Base-by-base conservation (phyloP, 805 yeast genomes). In the Lipomyces lipofer region DNA sequence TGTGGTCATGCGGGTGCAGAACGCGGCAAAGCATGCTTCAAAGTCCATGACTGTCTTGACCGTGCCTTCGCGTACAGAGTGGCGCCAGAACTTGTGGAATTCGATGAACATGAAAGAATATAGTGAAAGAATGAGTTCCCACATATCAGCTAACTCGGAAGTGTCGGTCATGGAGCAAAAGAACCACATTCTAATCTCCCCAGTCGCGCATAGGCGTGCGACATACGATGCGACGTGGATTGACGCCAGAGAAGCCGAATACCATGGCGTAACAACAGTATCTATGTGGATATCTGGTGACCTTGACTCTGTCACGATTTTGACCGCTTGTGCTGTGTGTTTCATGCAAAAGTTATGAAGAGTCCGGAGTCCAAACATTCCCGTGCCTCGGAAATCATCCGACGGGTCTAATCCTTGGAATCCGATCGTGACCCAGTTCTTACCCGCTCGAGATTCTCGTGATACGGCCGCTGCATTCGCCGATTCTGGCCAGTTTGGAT, bases 321-420 rank as follows among this genome's bases (percentile, higher is more conserved):
- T 30, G 7, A 52, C 54, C 1, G 60, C 54, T 8, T 52, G 43
- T 13, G 24, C 35, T 13, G 60, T 6, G 33, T 56, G 55, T 4
- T 17, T 17, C n/a, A 46, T 35, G 19, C 38, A 24, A 13, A 54
- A 51, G 21, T 40, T 28, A 15, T 48, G 52, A 15, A 58, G 46
- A 13, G 39, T 24, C 4, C n/a, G 8, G 10, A 63, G 35, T 1
- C 66, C 66, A n/a, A 63, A 51, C 22, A 40, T 21, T 2, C 66
- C 66, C 4, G 59, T 48, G 2, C 71, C 71, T 10, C 76, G 63
- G 47, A 73, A 68, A 52, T 73, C 76, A 1, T 69, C 66, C 2
- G 65, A 52, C 4, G 76, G 76, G 51, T 71, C 69, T 15, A 57
- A 21, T 1, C 74, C 73, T 49, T 73, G 76, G 60, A 73, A 73